Conservation (phyloP, 2,329 filamentous ascomycete genomes). For the Thielaviopsis musarum region DNA sequence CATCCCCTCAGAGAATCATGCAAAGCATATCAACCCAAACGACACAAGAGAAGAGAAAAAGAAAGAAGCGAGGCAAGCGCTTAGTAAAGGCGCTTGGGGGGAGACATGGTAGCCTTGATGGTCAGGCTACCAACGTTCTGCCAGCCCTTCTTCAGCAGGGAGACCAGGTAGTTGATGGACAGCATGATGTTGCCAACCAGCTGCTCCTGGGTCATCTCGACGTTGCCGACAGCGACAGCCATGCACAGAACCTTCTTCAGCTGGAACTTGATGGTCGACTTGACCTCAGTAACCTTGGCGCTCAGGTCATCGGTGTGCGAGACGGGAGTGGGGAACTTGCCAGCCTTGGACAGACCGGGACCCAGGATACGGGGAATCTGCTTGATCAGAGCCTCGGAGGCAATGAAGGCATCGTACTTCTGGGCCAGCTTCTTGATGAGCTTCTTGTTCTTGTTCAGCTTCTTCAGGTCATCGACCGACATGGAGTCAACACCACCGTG, state of each 20-base stretch:
- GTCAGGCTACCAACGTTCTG: constrained; percentile 99
- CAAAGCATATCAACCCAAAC: background rate
- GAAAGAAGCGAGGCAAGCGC: constrained; percentile 16
- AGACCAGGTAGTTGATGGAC: constrained; percentile 99
- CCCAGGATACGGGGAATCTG: constrained; percentile 99
- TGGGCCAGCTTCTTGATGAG: constrained; percentile 99
- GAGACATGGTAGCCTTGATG: constrained; percentile 99
- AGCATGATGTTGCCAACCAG: constrained; percentile 98
- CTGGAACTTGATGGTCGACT: constrained; percentile 99
- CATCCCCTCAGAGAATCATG: background rate
- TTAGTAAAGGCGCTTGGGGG: constrained; percentile 96
- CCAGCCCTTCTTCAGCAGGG: constrained; percentile 99
- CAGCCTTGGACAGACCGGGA: constrained; percentile 95
- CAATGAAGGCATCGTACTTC: constrained; percentile 99
- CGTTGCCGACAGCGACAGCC: constrained; percentile 98
- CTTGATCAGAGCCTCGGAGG: constrained; percentile 96
- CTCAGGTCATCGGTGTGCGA: constrained; percentile 89
- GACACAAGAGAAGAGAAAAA: constrained; percentile 9
- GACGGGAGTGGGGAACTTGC: constrained; percentile 98
- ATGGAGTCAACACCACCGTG: constrained; percentile 97
- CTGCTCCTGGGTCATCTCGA: constrained; percentile 92
- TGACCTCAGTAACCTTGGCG: constrained; percentile 97
- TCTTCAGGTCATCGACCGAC: constrained; percentile 98
- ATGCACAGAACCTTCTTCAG: constrained; percentile 99
- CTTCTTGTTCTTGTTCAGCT: constrained; percentile 99